phyloP scores from a whole-genome alignment of 768 basidiomycete species.

The Leccinum aurantiacum region DNA sequence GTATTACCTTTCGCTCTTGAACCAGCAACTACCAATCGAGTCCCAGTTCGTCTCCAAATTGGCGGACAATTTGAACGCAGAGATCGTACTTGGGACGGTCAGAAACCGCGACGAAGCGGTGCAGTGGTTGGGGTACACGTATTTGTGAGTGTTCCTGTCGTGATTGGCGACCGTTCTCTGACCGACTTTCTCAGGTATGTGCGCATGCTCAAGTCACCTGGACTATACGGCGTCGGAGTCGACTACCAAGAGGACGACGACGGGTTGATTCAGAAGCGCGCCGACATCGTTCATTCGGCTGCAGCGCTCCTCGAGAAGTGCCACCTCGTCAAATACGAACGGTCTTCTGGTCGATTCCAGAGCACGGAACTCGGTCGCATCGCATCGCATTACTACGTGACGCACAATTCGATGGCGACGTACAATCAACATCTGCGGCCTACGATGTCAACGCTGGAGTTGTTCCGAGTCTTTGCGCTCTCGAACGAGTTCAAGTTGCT shows the following conservation, averaged over 20 bases:
- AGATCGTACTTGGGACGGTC: conserved; percentile 93
- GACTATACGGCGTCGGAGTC: conserved; percentile 80
- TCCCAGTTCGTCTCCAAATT: conserved; percentile 90
- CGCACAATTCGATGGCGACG: conserved; percentile 92
- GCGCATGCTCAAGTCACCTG: conserved; percentile 89
- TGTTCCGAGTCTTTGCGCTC: conserved; percentile 94
- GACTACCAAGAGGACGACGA: conserved; percentile 90
- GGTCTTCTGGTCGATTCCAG: conserved; percentile 85
- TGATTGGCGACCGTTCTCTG: conserved; percentile 8
- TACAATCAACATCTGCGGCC: conserved; percentile 93
- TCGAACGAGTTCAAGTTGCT: conserved; percentile 95
- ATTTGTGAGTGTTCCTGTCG: conserved; percentile 56
- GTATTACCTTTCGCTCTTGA: conserved; percentile 92
- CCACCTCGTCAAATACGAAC: conserved; percentile 91
- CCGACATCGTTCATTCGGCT: conserved; percentile 91
- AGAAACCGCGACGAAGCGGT: conserved; percentile 96
- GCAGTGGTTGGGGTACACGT: conserved; percentile 95
- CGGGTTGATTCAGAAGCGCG: conserved; percentile 86
- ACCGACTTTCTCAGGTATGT: conserved; percentile 62
- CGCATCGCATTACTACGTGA: conserved; percentile 94
- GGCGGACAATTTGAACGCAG: conserved; percentile 95
- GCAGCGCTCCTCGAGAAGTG: conserved; percentile 93
- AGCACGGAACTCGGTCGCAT: conserved; percentile 92
- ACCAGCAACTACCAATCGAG: conserved; percentile 98
- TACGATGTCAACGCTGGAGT: conserved; percentile 83